Base-by-base conservation (phyloP, 805 yeast genomes). In the Clavispora vitiphila region DNA sequence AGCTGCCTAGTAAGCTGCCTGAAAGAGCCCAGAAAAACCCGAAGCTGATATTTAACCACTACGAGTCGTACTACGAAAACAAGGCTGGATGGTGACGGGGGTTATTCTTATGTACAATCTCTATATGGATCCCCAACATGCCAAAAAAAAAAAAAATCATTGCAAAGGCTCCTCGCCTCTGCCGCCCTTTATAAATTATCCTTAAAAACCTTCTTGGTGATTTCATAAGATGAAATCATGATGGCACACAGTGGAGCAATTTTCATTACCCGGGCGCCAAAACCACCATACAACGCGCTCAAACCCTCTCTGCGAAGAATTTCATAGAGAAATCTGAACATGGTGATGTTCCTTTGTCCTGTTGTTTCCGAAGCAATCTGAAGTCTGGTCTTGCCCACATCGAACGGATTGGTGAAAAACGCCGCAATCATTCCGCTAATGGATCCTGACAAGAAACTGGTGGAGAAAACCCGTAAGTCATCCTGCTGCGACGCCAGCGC, bases 211-310 rank as follows among this genome's bases (percentile, higher is more conserved):
- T 78, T 77, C 62, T 93, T 93, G 21, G 95, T 85, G 34, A 90
- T 69, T 60, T 93, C 99, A 60, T 93, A 93, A 30, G 93, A 83
- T 10, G 97, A 87, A 35, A 93, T 89, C 99, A 93, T 93, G 29
- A 93, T 91, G 1, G 99, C 99, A 73, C 99, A 93, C 12, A 96
- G 82, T 9, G 99, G 98, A 0, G 97, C 96, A 21, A 93, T 85
- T 58, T 93, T 93, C 60, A 91, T 65, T 7, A 91, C 77, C 49
- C 99, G 74, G 0, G 98, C 98, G 2, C 78, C 69, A 29, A 89
- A 65, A 0, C 99, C 99, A 27, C 86, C 86, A 57, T 84, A 93
- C n/a, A 93, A 65, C 0, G 97, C 91, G 4, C 71, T 58, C n/a
- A 78, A 36, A 0, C 99, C 99, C 62, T 93, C 99, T 16, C 66